phyloP scores from a whole-genome alignment of 2,329 filamentous ascomycete genomes.

The Fusarium dimerum region DNA sequence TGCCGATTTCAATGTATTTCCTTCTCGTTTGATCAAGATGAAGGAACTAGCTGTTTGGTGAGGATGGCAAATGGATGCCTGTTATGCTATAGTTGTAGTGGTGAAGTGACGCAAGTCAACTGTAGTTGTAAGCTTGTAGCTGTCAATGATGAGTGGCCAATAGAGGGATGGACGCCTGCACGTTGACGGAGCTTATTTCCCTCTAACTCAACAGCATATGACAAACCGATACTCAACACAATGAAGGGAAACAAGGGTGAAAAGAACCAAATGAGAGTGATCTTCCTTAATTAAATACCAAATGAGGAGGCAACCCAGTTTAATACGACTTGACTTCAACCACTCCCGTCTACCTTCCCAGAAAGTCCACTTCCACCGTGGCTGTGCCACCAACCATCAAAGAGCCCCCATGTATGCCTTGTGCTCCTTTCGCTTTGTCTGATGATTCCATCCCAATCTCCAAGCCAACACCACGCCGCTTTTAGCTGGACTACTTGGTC shows the following conservation, averaged over 20 bases:
- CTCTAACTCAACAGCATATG: neutral
- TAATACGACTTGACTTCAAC: too few relatives aligned
- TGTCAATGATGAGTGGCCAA: neutral
- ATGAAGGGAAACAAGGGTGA: neutral
- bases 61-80: too few relatives aligned
- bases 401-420: neutral
- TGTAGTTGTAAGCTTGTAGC: too few relatives aligned
- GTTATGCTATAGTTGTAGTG: too few relatives aligned
- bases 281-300: neutral
- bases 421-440: neutral
- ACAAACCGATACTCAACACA: neutral
- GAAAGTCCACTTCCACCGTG: neutral
- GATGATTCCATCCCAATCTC: neutral
- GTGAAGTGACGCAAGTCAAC: too few relatives aligned
- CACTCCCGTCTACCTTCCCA: neutral
- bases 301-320: neutral
- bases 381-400: neutral
- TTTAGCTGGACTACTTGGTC: conserved; percentile 6
- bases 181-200: neutral
- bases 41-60: neutral
- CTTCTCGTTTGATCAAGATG: neutral
- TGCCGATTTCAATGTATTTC: conserved; percentile 2
- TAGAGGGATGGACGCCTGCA: neutral
- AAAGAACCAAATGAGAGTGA: neutral
- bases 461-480: conserved; percentile 15